Base-by-base conservation (phyloP, 2,329 filamentous ascomycete species). In the Aspergillaceae sp. region DNA sequence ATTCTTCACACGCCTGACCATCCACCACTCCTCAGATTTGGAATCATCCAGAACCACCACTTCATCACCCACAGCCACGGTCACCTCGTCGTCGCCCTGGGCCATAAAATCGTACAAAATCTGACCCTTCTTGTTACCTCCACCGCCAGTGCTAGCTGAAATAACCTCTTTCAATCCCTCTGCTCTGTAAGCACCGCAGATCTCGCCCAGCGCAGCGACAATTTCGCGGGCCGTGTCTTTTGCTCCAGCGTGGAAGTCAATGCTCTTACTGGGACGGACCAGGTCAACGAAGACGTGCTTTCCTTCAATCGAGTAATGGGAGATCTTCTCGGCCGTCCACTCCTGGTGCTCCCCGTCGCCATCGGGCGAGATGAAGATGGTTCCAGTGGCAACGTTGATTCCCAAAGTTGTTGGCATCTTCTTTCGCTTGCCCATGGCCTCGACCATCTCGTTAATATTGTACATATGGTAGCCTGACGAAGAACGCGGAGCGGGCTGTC, bases 11-110 rank as follows among this genome's bases (percentile, higher is more conserved):
- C 90, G 81, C 49, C 86, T 81, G 33, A 98, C 88, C 74, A 92
- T 89, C 91, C 92, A 97, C 92, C 92, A 98, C 63, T 98, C 92
- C 48, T 96, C 89, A 51, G 90, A 96, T 69, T 90, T 92, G 32
- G 76, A 80, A 60, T 96, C 89, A 62, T 98, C 91, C 46, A 97
- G 66, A 45, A 98, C 74, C 38, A 94, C 73, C 36, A 98, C 91
- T 61, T 98, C 91, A 61, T 98, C 92, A 36, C 86, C 92, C 26
- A 85, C 78, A 28, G 80, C 83, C 41, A 98, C 92, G 0, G 88
- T 95, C 41, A 98, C 91, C 68, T 98, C 92, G 58, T 98, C 92
- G 5, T 95, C 87, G 33, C 90, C 90, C 64, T 97, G 91, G 0
- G 92, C 92, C 81, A 88, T 86, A 65, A 98, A 98, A 62, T 97